Evolutionary conservation across 2,329 filamentous ascomycete species (phyloP).

Genomic region (Scedosporium apiospermum): DNA sequence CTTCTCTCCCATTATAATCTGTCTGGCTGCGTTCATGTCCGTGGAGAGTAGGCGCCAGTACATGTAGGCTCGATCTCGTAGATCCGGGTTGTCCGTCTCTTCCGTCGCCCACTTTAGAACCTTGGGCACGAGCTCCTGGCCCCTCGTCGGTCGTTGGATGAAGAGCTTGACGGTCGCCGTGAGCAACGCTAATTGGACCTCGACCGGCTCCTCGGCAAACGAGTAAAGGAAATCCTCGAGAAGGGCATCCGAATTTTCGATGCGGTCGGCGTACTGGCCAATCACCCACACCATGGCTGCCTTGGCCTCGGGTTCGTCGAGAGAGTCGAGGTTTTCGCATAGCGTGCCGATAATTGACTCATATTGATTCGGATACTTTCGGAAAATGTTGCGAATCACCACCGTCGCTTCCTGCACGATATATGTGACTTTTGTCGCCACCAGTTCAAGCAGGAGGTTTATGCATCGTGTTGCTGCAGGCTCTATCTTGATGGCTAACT

Average conservation of each 20-base stretch:
- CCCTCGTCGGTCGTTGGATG: slow-evolving; percentile 91
- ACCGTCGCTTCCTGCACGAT: slow-evolving; percentile 99
- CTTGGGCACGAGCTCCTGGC: slow-evolving; percentile 83
- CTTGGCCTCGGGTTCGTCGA: slow-evolving; percentile 96
- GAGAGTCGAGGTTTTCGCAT: slow-evolving; percentile 89
- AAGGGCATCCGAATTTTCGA: slow-evolving; percentile 90
- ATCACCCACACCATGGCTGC: slow-evolving; percentile 99
- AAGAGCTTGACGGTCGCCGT: slow-evolving; percentile 97
- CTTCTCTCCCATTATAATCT: slow-evolving; percentile 95
- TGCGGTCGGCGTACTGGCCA: slow-evolving; percentile 92
- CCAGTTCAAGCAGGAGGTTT: slow-evolving; percentile 81
- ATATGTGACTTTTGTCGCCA: slow-evolving; percentile 96
- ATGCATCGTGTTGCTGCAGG: slow-evolving; percentile 86
- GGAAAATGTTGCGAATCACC: slow-evolving; percentile 97
- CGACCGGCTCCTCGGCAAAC: slow-evolving; percentile 88
- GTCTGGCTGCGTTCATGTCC: slow-evolving; percentile 76
- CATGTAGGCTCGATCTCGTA: slow-evolving; percentile 95
- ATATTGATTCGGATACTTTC: slow-evolving; percentile 98
- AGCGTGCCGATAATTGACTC: slow-evolving; percentile 94
- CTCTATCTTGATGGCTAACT: slow-evolving; percentile 97
- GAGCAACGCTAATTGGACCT: slow-evolving; percentile 88
- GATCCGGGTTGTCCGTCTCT: slow-evolving; percentile 96
- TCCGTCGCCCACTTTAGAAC: slow-evolving; percentile 98
- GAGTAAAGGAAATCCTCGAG: slow-evolving; percentile 92
- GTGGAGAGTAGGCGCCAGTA: slow-evolving; percentile 96